Conservation (phyloP, 2,329 filamentous ascomycete species). For the Aaosphaeria pasadenensis region DNA sequence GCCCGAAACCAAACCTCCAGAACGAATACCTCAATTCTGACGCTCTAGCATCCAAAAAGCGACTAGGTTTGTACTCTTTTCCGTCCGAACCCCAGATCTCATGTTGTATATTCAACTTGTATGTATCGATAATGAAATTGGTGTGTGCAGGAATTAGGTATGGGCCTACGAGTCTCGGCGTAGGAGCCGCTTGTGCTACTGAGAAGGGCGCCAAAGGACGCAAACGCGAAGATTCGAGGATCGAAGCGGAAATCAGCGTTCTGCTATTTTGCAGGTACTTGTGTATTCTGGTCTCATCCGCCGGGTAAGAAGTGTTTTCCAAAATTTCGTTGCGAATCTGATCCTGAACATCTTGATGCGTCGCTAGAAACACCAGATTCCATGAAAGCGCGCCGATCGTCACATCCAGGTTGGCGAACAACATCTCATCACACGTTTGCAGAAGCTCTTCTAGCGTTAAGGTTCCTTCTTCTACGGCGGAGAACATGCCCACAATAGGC, state of each 20-base stretch:
- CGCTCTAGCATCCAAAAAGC: slow-evolving; percentile 9
- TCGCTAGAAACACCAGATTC: slow-evolving; percentile 43
- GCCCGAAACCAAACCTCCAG: slow-evolving; percentile 48
- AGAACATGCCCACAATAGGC: slow-evolving; percentile 13
- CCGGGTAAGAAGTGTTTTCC: background rate
- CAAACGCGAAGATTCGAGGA: slow-evolving; percentile 40
- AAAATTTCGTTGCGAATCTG: slow-evolving; percentile 23
- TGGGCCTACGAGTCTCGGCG: slow-evolving; percentile 15
- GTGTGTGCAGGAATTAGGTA: slow-evolving; percentile 34
- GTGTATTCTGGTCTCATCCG: background rate
- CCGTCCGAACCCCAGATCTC: slow-evolving; percentile 39
- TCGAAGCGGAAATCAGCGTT: slow-evolving; percentile 3
- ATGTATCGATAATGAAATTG: slow-evolving; percentile 43
- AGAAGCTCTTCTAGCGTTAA: slow-evolving; percentile 22
- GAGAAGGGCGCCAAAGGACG: slow-evolving; percentile 42
- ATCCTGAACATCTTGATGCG: slow-evolving; percentile 30
- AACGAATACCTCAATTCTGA: slow-evolving; percentile 33
- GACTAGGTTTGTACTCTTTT: slow-evolving; percentile 31
- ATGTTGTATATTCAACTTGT: slow-evolving; percentile 41
- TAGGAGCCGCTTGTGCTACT: slow-evolving; percentile 41
- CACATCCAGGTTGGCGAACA: slow-evolving; percentile 50
- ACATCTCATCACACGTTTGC: slow-evolving; percentile 47
- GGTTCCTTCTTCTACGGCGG: slow-evolving; percentile 1
- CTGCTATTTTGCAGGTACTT: background rate
- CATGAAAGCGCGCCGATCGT: slow-evolving; percentile 44